These are phyloP conservation scores for Neurospora sp. DNA, from an alignment of 2,329 filamentous ascomycete species.

Conservation along the genomic window DNA sequence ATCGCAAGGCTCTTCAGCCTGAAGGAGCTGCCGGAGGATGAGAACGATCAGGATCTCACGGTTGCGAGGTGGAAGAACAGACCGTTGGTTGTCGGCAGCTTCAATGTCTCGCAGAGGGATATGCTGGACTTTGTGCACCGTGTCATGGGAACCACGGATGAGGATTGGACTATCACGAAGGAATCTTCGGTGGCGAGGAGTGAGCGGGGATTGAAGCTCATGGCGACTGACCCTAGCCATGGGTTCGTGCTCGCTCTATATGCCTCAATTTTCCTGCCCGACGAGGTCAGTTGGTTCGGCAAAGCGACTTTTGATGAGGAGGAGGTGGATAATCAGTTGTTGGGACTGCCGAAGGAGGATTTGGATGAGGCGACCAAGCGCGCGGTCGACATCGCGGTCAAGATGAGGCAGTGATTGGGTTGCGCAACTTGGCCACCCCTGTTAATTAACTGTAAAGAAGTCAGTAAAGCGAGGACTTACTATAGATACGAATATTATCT, in stretches of 20 bases:
- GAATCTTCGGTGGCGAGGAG: conserved; percentile 31
- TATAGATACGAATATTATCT: not conserved
- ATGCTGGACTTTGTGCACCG: conserved; percentile 53
- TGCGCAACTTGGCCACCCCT: not conserved
- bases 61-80: conserved; percentile 28
- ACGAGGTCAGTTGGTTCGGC: conserved; percentile 31
- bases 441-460: not conserved
- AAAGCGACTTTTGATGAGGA: not conserved
- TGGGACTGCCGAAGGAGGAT: conserved; percentile 49
- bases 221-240: conserved; percentile 22
- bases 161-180: conserved; percentile 48
- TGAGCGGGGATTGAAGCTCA: conserved; percentile 32
- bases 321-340: conserved; percentile 36
- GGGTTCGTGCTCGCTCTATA: conserved; percentile 36
- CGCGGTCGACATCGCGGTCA: conserved; percentile 33
- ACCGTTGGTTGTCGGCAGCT: conserved; percentile 42
- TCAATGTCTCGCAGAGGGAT: conserved; percentile 49
- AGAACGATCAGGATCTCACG: conserved; percentile 4
- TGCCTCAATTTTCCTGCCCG: conserved; percentile 40
- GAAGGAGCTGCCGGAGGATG: conserved; percentile 10
- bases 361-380: conserved; percentile 45
- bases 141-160: conserved; percentile 44
- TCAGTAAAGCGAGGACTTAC: not conserved
- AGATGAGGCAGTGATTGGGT: conserved; percentile 7
- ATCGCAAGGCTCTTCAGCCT: conserved; percentile 36